These are phyloP conservation scores for Nicotiana tabacum DNA, from an alignment of 257 asterid species.

Conservation along the genomic window DNA sequence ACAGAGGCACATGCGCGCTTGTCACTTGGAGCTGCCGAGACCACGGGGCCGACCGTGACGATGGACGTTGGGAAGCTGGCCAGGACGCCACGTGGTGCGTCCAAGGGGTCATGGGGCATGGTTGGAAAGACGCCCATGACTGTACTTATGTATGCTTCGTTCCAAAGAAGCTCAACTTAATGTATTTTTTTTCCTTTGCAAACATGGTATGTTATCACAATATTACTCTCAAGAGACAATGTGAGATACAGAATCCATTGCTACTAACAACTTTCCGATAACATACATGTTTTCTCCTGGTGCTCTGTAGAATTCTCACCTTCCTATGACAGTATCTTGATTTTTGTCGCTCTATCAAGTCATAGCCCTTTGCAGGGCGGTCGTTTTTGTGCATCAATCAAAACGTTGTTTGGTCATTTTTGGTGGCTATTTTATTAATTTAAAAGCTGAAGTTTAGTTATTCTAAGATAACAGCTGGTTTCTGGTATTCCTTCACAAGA, in stretches of 20 bases:
- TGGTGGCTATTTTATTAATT: background rate
- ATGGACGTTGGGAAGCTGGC: too few species aligned
- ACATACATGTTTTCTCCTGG: background rate
- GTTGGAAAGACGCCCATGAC: too few species aligned
- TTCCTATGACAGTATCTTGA: background rate
- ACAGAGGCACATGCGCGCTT: too few species aligned
- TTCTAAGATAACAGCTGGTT: background rate
- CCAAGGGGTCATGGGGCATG: too few species aligned
- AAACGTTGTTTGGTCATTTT: background rate
- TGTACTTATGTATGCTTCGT: background rate
- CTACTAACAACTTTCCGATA: background rate
- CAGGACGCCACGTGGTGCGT: too few species aligned
- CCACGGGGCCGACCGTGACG: too few species aligned
- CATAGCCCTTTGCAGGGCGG: background rate
- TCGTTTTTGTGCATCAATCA: background rate
- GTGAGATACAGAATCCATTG: background rate
- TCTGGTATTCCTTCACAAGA: background rate
- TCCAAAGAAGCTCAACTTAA: background rate
- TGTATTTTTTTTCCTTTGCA: too few species aligned
- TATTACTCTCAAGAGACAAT: too few species aligned
- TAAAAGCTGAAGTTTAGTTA: background rate
- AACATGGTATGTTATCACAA: too few species aligned
- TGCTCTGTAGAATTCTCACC: background rate
- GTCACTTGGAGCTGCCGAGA: too few species aligned
- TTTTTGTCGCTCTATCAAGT: background rate